Evolutionary conservation across 1,139 yeast genomes (phyloP), one percentile per base, ranked within the genome.

Genomic region (Sugiyamaella grinbergsii): DNA sequence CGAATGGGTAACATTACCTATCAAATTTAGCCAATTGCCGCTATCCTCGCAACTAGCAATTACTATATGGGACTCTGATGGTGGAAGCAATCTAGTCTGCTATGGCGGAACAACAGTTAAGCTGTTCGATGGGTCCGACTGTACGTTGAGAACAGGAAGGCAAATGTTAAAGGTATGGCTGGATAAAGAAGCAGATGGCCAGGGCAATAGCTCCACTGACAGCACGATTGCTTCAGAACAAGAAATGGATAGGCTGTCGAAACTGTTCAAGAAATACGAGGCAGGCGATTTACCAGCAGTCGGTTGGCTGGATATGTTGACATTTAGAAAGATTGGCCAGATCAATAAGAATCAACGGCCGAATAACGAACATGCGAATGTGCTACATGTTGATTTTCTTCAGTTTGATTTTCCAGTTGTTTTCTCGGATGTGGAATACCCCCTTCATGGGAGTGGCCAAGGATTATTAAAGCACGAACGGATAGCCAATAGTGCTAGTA

Each of bases 381-480:
- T 76, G 40, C 65, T 90, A 18, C 79, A 78, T 57, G 65, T 93
- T 23, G 96, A 89, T 58, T 75, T 88, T 41, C 85, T 86, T 3
- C 80, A 81, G 54, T 89, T 86, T 68, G 94, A 86, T 58, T 72
- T 86, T 24, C 96, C 96, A 0, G 78, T 91, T 1, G 88, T 91
- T 0, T 91, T 77, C 65, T 81, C 91, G 1, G 95, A 88, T 60
- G 66, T 72, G 7, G 65, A 71, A 57, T 73, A 76, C 63, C 63
- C 78, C 34, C 34, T 47, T 2, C 37, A 8, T 10, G 37, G 36
- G 5, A 20, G 10, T 22, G 24, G 31, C 26, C 26, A 20, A n/a
- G 34, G 38, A 15, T 29, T 18, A 10, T 24, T 16, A 20, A 28
- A 23, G 22, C 48, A 26, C 41, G 31, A 13, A 29, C 32, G 36